A percentile compares a stretch with the other conserved stretches of the same genome.
Evolutionary conservation across 2,329 filamentous ascomycete species (phyloP).

Genomic region (Ophiosphaerella narmari): DNA sequence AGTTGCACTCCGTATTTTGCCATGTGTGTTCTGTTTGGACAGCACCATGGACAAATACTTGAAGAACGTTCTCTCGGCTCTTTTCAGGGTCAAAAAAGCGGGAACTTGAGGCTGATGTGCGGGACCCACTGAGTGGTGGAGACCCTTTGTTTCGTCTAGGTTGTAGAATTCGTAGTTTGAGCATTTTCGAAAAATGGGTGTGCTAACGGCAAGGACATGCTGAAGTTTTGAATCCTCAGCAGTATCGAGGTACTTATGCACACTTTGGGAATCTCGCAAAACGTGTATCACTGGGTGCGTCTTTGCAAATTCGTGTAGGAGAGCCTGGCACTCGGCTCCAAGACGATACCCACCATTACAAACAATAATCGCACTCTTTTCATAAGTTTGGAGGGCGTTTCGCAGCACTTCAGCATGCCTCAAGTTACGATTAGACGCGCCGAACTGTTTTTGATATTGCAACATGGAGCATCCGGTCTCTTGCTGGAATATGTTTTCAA

Average conservation of each 20-base stretch:
- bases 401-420: conserved; percentile 67
- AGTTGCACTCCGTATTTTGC: conserved; percentile 29
- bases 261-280: conserved; percentile 65
- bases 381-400: conserved; percentile 62
- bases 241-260: conserved; percentile 63
- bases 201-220: conserved; percentile 62
- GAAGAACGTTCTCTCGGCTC: conserved; percentile 69
- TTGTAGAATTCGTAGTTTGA: conserved; percentile 80
- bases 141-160: conserved; percentile 59
- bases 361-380: conserved; percentile 68
- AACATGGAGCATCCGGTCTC: conserved; percentile 64
- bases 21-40: conserved; percentile 51
- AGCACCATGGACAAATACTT: conserved; percentile 68
- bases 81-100: conserved; percentile 69
- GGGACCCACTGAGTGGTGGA: conserved; percentile 25
- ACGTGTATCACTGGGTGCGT: conserved; percentile 75
- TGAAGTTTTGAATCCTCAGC: conserved; percentile 60
- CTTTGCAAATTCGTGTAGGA: conserved; percentile 66
- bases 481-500: conserved; percentile 69
- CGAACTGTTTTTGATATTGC: conserved; percentile 66
- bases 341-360: conserved; percentile 68
- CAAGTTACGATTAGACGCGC: conserved; percentile 64
- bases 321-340: conserved; percentile 63
- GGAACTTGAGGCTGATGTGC: conserved; percentile 49
- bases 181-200: conserved; percentile 65